Percentiles rank a stretch among this genome's conserved stretches.
These are phyloP conservation scores for Coemansia asiatica DNA, from an alignment of 192 early-diverging fungal genomes.

Conservation along the genomic window DNA sequence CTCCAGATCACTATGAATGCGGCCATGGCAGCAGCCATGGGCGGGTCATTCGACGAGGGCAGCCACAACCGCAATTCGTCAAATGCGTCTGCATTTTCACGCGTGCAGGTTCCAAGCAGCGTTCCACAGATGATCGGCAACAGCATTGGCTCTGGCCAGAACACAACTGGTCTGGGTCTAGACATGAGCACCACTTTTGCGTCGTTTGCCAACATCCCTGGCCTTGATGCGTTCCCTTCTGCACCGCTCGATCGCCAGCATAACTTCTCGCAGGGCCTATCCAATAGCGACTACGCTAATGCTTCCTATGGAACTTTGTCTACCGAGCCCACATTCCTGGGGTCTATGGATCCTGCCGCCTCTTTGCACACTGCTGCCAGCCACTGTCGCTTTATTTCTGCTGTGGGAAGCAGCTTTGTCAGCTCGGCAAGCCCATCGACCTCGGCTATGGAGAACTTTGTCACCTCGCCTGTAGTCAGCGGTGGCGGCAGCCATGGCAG, in stretches of 20 bases:
- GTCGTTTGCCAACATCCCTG: conserved; percentile 36
- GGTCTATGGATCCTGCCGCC: conserved; percentile 9
- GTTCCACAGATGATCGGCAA: conserved; percentile 37
- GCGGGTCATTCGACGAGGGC: conserved; percentile 28
- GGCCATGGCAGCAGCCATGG: conserved; percentile 26
- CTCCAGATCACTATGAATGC: conserved; percentile 54
- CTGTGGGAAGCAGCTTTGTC: conserved; percentile 1
- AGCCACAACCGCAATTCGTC: conserved; percentile 27
- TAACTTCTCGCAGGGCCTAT: conserved; percentile 8
- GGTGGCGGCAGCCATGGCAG: not conserved
- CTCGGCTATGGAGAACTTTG: conserved; percentile 4
- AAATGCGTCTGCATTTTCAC: conserved; percentile 42
- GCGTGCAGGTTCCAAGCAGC: conserved; percentile 20
- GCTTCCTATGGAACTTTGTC: conserved; percentile 17
- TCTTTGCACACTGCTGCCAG: conserved; percentile 14
- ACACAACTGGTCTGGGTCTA: conserved; percentile 22
- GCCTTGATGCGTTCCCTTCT: conserved; percentile 35
- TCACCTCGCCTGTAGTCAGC: conserved; percentile 9
- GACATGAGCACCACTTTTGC: conserved; percentile 37
- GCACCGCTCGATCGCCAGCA: conserved; percentile 21
- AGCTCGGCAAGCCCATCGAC: conserved; percentile 3
- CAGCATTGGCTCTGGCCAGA: not conserved
- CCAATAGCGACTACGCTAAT: not conserved
- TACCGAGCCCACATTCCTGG: conserved; percentile 21
- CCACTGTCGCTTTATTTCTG: conserved; percentile 19